A percentile compares a stretch with the other conserved stretches of the same genome.
Conservation (phyloP, 2,329 filamentous ascomycete species). For the Ascochyta rabiei region DNA sequence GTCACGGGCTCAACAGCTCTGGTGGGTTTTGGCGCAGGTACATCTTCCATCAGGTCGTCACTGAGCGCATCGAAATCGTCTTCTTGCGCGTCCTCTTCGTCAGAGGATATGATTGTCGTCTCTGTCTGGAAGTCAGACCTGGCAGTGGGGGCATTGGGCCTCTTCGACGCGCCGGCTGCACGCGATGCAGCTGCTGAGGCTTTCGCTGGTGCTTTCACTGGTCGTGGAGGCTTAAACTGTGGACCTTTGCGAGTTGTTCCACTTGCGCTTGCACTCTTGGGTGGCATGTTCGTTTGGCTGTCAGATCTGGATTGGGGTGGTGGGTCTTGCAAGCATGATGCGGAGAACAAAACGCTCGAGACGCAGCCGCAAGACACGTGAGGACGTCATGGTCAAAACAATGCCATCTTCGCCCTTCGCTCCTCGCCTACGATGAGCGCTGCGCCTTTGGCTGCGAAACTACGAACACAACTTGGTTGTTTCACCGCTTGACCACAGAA, state of each 20-base stretch:
- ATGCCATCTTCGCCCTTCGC: not conserved
- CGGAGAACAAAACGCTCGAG: not conserved
- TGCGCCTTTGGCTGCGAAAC: not conserved
- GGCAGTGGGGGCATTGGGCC: slow-evolving; percentile 22
- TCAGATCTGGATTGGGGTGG: not conserved
- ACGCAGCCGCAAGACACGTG: not conserved
- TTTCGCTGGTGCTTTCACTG: slow-evolving; percentile 35
- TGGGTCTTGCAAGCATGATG: slow-evolving; percentile 4
- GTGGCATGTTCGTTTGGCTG: slow-evolving; percentile 28
- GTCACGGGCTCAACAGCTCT: slow-evolving; percentile 19
- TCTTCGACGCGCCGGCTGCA: slow-evolving; percentile 28
- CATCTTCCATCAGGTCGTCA: slow-evolving; percentile 41
- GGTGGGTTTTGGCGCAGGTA: slow-evolving; percentile 20
- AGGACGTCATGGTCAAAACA: not conserved
- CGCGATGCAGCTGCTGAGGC: slow-evolving; percentile 27
- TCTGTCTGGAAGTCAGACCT: slow-evolving; percentile 29
- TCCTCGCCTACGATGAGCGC: not conserved
- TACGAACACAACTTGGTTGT: not conserved
- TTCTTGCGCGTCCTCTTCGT: slow-evolving; percentile 29
- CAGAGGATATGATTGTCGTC: slow-evolving; percentile 40
- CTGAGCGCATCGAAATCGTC: slow-evolving; percentile 32
- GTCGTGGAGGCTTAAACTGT: slow-evolving; percentile 47
- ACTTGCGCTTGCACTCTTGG: slow-evolving; percentile 30
- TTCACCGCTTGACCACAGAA: not conserved
- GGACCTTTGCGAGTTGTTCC: slow-evolving; percentile 38